Conservation (phyloP, 352 stramenopile genomes). For the Pythium aristosporum region DNA sequence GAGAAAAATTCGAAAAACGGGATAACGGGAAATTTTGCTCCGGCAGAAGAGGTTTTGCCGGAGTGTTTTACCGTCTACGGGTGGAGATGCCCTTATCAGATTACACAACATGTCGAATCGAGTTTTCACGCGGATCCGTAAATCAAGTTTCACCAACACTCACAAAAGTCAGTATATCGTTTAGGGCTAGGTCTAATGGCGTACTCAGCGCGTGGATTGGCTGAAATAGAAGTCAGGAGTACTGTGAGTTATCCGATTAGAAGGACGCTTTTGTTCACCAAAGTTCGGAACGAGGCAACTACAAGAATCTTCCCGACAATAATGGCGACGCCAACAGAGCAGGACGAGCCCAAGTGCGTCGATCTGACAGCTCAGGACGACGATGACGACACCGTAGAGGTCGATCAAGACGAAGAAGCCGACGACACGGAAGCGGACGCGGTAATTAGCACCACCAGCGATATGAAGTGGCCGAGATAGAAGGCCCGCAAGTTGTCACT, state of each 20-base stretch:
- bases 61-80: too few species aligned
- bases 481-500: not conserved
- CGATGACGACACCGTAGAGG: conserved; percentile 10
- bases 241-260: not conserved
- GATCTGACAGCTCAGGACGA: conserved; percentile 15
- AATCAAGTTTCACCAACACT: too few species aligned
- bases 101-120: too few species aligned
- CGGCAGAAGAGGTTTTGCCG: too few species aligned
- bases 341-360: conserved; percentile 1
- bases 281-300: not conserved
- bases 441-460: conserved; percentile 4
- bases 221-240: not conserved
- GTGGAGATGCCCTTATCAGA: too few species aligned
- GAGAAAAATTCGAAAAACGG: too few species aligned
- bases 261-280: not conserved
- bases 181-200: too few species aligned
- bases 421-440: conserved; percentile 29
- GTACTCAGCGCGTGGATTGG: too few species aligned
- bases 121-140: too few species aligned
- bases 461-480: not conserved
- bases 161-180: too few species aligned
- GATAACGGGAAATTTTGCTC: too few species aligned
- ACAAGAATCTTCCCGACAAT: not conserved
- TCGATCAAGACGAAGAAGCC: conserved; percentile 20
- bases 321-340: conserved; percentile 11